A percentile compares a stretch with the other conserved stretches of the same genome.
Evolutionary conservation across 176 grass and related monocot genomes (phyloP).

Genomic region (Rhynchospora breviuscula): DNA sequence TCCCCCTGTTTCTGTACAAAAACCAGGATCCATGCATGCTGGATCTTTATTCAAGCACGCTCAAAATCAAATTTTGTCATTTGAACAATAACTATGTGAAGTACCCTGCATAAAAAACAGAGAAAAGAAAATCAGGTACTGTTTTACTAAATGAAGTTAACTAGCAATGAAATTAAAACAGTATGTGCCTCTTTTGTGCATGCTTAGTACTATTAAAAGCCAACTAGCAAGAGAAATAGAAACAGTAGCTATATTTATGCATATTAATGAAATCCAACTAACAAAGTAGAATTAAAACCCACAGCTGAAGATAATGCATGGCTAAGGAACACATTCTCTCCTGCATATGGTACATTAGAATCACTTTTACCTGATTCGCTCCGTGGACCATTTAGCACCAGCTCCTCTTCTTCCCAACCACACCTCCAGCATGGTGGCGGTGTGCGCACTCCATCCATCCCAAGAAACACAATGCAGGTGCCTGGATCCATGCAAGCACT

Average conservation of each 20-base stretch:
- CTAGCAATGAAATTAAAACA: not conserved
- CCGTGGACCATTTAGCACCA: constrained; percentile 39
- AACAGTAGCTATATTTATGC: not conserved
- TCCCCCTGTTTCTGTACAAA: not conserved
- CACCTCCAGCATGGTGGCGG: constrained; percentile 1
- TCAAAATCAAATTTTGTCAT: not conserved
- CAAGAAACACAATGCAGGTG: constrained; percentile 56
- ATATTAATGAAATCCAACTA: not conserved
- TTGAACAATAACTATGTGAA: not conserved
- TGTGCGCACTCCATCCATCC: constrained; percentile 22
- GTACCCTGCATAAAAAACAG: not conserved
- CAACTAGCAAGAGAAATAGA: too few species aligned
- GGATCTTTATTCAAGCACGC: not conserved
- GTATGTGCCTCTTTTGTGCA: not conserved
- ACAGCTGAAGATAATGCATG: constrained; percentile 24
- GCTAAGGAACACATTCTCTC: constrained; percentile 18
- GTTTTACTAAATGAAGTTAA: not conserved
- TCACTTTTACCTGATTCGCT: constrained; percentile 51
- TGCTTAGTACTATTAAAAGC: too few species aligned
- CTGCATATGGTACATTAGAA: constrained; percentile 62
- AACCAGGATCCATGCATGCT: not conserved
- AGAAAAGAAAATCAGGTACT: not conserved
- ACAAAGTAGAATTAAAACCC: not conserved
- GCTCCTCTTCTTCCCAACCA: constrained; percentile 41
- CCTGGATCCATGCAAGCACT: constrained; percentile 54